These are phyloP conservation scores for Melanomma pulvis-pyrius DNA, from an alignment of 495 filamentous ascomycete genomes.

Conservation along the genomic window DNA sequence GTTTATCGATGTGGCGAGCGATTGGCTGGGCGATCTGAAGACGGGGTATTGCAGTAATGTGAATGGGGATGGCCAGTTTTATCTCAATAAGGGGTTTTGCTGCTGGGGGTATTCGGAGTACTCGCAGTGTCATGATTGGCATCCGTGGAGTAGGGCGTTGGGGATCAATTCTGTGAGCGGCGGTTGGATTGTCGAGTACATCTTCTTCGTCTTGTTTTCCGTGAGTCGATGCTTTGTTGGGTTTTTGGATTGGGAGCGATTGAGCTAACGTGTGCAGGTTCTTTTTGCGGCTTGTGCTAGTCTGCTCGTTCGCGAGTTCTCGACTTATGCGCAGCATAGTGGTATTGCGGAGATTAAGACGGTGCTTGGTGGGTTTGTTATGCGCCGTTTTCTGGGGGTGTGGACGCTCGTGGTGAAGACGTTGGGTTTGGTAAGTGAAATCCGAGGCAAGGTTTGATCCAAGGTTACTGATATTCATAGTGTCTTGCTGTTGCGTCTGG, in stretches of 20 bases:
- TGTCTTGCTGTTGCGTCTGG: constrained; percentile 94
- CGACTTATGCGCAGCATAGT: constrained; percentile 88
- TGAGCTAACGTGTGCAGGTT: constrained; percentile 55
- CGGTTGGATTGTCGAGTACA: constrained; percentile 78
- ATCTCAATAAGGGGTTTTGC: constrained; percentile 87
- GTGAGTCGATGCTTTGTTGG: constrained; percentile 50
- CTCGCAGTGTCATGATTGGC: constrained; percentile 81
- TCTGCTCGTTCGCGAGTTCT: constrained; percentile 79
- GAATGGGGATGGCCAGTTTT: constrained; percentile 78
- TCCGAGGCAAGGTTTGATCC: neutral
- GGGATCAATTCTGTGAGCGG: constrained; percentile 66
- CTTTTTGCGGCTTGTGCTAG: constrained; percentile 79
- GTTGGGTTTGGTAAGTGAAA: constrained; percentile 72
- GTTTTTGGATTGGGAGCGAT: neutral
- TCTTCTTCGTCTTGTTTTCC: constrained; percentile 80
- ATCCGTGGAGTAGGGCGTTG: constrained; percentile 76
- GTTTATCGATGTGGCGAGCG: constrained; percentile 85
- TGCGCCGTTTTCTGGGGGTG: constrained; percentile 84
- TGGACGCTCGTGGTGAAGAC: constrained; percentile 95
- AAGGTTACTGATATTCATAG: constrained; percentile 50
- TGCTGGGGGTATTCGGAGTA: constrained; percentile 85
- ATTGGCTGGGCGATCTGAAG: constrained; percentile 94
- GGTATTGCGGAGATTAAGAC: constrained; percentile 99
- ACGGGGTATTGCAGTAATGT: constrained; percentile 81
- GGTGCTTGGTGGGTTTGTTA: constrained; percentile 91